Evolutionary conservation across 495 filamentous ascomycete genomes (phyloP), one percentile per base, ranked within the genome.

Genomic region (Podospora pseudoanserina): DNA sequence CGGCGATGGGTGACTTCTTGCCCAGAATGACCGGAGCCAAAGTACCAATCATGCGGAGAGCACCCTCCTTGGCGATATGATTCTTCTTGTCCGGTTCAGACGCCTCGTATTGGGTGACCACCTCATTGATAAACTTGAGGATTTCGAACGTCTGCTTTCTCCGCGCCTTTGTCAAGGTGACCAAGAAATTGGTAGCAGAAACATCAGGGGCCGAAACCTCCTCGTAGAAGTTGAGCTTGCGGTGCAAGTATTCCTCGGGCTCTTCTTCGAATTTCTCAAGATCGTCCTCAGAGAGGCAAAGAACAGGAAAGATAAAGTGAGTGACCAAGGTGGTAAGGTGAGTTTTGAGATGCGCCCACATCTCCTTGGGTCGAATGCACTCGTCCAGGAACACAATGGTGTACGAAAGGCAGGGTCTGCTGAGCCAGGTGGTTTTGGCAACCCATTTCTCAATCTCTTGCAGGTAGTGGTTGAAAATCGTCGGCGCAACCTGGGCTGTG

Each of bases 151-250:
- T 97, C 77, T 97, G 92, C 81, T 97, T 97, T 81, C 94, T 91
- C 71, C 95, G 89, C 73, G 89, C 86, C 83, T 97, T 98, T 64
- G 96, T 97, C 63, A 99, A 85, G 26, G 92, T 92, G 66, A 97
- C 91, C 69, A 99, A 79, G 82, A 99, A 97, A 75, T 98, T 98
- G 4, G 93, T 97, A 3, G 96, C 95, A 4, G 96, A 93, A 66
- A 98, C 92, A 78, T 99, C 95, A 5, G 95, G 95, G 16, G 95
- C 89, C 0, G 96, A 94, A 16, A 96, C 92, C 74, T 99, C 95
- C 80, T 99, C 95, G 76, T 96, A 99, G 78, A 92, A 98, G 79
- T 98, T 98, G 60, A 99, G 80, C 78, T 98, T 98, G 60, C 94
- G 89, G 80, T 97, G 95, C 19, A 99, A 86, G 74, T 98, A 99